Evolutionary conservation across 306 rosid species (phyloP), one percentile per base, ranked within the genome.

Genomic region (Glycine latifolia): DNA sequence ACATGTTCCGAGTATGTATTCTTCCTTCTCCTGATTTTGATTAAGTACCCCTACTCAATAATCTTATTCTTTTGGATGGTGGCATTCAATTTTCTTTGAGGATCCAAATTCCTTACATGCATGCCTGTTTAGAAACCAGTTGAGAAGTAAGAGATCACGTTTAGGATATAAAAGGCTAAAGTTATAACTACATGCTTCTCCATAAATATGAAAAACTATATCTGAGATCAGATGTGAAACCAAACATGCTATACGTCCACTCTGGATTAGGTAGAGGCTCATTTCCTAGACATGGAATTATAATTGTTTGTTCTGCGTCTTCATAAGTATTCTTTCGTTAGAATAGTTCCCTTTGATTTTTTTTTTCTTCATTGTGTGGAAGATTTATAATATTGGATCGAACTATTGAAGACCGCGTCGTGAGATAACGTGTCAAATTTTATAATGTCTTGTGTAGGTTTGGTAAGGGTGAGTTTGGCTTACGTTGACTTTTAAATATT

Each of bases 341-440:
- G 83, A 78, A 71, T 35, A 35, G 17, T 63, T 54, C 77, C 67
- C 9, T 79, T 73, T 50, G 26, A 73, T 35, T 20, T 66, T 50
- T 14, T 58, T 1, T 0, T 0, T 10, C 56, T 49, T 15, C 10
- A 39, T 61, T 73, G 60, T 41, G 52, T 50, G 9, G 2, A 78
- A 17, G 10, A 55, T 83, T 17, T 37, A 47, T 54, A 48, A 49
- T 56, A 10, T 81, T 17, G 20, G 47, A 55, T 56, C 26, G 7
- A 79, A 67, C 52, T 56, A 17, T 67, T 50, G 44, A 35, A 33
- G 76, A 73, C 6, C 7, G 48, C 55, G 7, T 35, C 15, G 71
- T 72, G 33, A 66, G 76, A 73, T 66, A 72, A 73, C 80, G 67
- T 79, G 72, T 67, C 12, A 16, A 84, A 26, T 58, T 73, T 73